Base-by-base conservation (phyloP, 805 yeast species). In the Barnettozyma wickerhamii region DNA sequence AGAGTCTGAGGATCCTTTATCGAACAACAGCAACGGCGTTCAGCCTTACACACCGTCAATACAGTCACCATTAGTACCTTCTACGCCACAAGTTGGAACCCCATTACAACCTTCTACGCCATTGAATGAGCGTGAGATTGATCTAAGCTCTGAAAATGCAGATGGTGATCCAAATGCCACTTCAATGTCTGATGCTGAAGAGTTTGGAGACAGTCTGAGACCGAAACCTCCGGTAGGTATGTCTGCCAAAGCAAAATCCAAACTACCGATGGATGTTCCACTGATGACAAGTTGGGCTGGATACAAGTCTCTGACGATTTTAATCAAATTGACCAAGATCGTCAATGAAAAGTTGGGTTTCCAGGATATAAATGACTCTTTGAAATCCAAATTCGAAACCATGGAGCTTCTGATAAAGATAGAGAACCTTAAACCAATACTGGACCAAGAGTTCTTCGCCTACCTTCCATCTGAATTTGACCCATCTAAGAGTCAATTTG, bases 221-320 rank as follows among this genome's bases (percentile, higher is more conserved):
- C 79, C 84, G 6, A 64, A 57, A 19, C 71, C 68, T 10, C 83
- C 82, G 5, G 58, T 68, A 1, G 86, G 87, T 4, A 78, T 81
- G 85, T 75, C 85, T 0, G 51, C 55, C 14, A 73, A 66, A 37
- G 79, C 82, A 2, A 70, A 68, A 33, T 74, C 75, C 13, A 81
- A 81, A 46, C 59, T 68, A 24, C 77, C 80, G 1, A 59, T 61
- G 28, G 72, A 72, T 45, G 68, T 74, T 4, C 70, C 81, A 3
- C 53, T 81, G 30, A 63, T 65, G 23, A 55, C 66, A 34, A 65
- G 75, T 0, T 77, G 86, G 85, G 71, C 77, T 15, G 85, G 85
- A 1, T 42, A 47, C 27, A 43, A 48, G 18, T 66, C 82, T 0
- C 63, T 74, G 26, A 50, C 62, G 7, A 59, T 69, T 4, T 62